Base-by-base conservation (phyloP, 345 rosid genomes). In the Rhodamnia rubescens region DNA sequence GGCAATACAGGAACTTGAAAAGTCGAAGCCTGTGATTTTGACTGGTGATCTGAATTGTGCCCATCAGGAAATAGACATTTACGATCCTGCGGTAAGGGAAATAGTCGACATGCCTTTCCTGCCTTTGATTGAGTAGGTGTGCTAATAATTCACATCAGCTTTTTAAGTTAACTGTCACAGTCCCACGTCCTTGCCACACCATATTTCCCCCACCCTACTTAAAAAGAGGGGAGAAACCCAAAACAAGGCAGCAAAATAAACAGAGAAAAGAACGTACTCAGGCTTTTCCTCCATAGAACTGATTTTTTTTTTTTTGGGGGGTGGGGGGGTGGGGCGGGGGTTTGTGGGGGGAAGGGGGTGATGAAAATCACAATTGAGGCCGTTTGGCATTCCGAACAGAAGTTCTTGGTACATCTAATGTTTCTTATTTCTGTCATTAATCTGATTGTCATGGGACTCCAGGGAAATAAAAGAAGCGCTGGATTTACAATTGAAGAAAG, bases 401-500 rank as follows among this genome's bases (percentile, higher is more conserved):
- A 15, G 53, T 44, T 81, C 22, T 81, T 44, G n/a, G 8, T 51
- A 49, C n/a, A 32, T 11, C 29, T 24, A 7, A 56, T 75, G 40
- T 4, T 47, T 51, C 18, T 75, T 53, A 42, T 42, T 36, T 52
- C 53, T 53, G 15, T 69, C 26, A 83, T 83, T 42, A 74, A 82
- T 49, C 44, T 82, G 57, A 53, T 83, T 49, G n/a, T 53, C 57
- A 22, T 64, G 27, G 83, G 82, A 78, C 69, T 74, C 24, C 85
- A 97, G 99, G 99, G 99, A 88, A 97, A 95, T 88, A 95, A 87
- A 90, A 93, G 98, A 89, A 97, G 97, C 87, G 99, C 98, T 85
- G 99, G 97, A 83, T 97, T 94, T 85, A 95, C 99, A 53, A 89
- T 86, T 83, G 98, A 97, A 90, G 98, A 95, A 90, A 93, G 98